A percentile compares a stretch with the other conserved stretches of the same genome.
phyloP scores from a whole-genome alignment of 768 basidiomycete genomes.

The Boletus subcaerulescens region DNA sequence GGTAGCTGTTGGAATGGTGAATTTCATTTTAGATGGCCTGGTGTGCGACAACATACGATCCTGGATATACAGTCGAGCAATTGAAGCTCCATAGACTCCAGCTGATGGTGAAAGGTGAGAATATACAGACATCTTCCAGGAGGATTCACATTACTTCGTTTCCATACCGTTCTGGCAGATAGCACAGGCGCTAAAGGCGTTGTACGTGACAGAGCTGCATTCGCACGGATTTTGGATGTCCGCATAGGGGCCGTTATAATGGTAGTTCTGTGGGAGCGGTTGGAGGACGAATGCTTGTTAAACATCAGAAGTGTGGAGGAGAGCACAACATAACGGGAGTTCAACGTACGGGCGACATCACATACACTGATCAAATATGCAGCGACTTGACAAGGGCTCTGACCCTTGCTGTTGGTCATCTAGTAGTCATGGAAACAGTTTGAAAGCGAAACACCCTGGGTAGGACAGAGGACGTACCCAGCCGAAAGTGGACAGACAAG shows the following conservation, averaged over 20 bases:
- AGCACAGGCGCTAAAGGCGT: conserved; percentile 55
- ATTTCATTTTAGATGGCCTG: not conserved
- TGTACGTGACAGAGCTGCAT: conserved; percentile 57
- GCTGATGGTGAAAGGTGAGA: conserved; percentile 27
- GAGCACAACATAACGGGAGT: not conserved
- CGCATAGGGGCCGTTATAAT: conserved; percentile 21
- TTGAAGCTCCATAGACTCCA: conserved; percentile 51
- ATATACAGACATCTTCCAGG: not conserved
- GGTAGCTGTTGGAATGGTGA: conserved; percentile 36
- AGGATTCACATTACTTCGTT: conserved; percentile 28
- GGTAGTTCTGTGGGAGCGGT: too few relatives aligned
- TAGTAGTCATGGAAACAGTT: conserved; percentile 2
- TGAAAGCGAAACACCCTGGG: not conserved
- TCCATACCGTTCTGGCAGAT: conserved; percentile 47
- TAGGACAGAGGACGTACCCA: not conserved
- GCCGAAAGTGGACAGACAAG: not conserved
- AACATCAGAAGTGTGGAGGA: not conserved
- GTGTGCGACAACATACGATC: conserved; percentile 14
- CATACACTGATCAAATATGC: conserved; percentile 44
- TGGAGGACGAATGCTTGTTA: too few relatives aligned
- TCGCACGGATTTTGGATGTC: conserved; percentile 36
- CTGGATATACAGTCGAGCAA: conserved; percentile 38
- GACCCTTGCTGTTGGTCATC: conserved; percentile 42
- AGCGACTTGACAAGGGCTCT: conserved; percentile 47
- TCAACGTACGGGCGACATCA: conserved; percentile 37